These are phyloP conservation scores for Aegilops longissima DNA, from an alignment of 176 grass and related monocot species.

Conservation along the genomic window DNA sequence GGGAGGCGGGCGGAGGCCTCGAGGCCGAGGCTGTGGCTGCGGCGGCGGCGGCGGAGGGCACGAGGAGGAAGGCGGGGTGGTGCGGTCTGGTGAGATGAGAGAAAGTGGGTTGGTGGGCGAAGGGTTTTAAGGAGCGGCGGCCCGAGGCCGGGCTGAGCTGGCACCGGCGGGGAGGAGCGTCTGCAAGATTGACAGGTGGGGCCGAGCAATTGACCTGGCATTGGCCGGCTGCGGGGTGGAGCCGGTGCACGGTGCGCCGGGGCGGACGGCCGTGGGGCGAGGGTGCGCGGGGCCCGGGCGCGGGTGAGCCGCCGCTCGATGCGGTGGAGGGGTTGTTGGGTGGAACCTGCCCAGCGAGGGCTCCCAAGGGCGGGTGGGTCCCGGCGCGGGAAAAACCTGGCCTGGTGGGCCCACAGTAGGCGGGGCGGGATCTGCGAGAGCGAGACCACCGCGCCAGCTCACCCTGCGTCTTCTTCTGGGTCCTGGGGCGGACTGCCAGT, in stretches of 20 bases:
- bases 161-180: background rate
- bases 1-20: background rate
- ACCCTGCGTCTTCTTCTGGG: background rate
- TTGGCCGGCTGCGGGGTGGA: background rate
- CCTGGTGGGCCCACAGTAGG: background rate
- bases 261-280: too few species aligned
- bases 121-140: slow-evolving; percentile 5
- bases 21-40: background rate
- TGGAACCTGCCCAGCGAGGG: background rate
- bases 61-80: slow-evolving; percentile 29
- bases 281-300: background rate
- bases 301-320: background rate
- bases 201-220: rapidly evolving
- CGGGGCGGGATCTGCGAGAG: slow-evolving; percentile 11
- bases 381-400: background rate
- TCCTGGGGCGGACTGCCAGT: background rate
- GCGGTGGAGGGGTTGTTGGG: background rate
- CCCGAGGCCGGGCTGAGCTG: background rate
- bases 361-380: background rate
- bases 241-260: background rate
- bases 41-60: slow-evolving; percentile 35
- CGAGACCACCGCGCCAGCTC: slow-evolving; percentile 5
- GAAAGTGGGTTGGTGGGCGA: background rate
- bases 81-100: background rate
- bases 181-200: background rate